Percentiles rank a stretch among this genome's conserved stretches.
phyloP scores from a whole-genome alignment of 805 yeast genomes.

The Komagataella pseudopastoris region DNA sequence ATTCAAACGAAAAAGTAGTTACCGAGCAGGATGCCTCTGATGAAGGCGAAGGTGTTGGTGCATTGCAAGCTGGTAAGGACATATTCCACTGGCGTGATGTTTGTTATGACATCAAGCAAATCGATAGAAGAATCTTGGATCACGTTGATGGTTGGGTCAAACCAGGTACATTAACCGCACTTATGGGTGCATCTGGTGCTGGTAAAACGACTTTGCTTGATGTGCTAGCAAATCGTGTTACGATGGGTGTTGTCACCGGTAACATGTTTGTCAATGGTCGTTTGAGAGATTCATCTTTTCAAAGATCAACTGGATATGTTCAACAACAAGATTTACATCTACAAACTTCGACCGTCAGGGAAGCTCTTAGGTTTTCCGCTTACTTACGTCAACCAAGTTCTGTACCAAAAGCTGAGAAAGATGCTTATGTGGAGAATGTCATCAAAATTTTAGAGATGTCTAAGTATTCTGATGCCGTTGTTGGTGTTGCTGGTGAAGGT shows the following conservation, averaged over 20 bases:
- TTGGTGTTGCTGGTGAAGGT: constrained; percentile 35
- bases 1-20: constrained; percentile 12
- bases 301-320: constrained; percentile 43
- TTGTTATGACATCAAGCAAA: constrained; percentile 53
- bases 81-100: constrained; percentile 73
- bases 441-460: constrained; percentile 37
- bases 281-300: constrained; percentile 32
- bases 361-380: constrained; percentile 39
- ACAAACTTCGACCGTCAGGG: constrained; percentile 37
- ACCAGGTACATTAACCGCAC: constrained; percentile 71
- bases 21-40: constrained; percentile 13
- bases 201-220: constrained; percentile 47
- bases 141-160: constrained; percentile 75
- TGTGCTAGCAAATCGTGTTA: constrained; percentile 37
- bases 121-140: constrained; percentile 43
- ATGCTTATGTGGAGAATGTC: constrained; percentile 37
- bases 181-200: constrained; percentile 56
- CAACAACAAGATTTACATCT: constrained; percentile 48
- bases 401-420: constrained; percentile 28
- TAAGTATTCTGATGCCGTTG: constrained; percentile 41
- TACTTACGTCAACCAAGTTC: constrained; percentile 28
- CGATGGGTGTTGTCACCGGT: constrained; percentile 45
- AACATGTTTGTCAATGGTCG: constrained; percentile 43
- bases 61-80: constrained; percentile 22
- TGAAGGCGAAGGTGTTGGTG: constrained; percentile 14